Base-by-base conservation (phyloP, 1,284 basidiomycete species). In the Papiliotrema terrestris region DNA sequence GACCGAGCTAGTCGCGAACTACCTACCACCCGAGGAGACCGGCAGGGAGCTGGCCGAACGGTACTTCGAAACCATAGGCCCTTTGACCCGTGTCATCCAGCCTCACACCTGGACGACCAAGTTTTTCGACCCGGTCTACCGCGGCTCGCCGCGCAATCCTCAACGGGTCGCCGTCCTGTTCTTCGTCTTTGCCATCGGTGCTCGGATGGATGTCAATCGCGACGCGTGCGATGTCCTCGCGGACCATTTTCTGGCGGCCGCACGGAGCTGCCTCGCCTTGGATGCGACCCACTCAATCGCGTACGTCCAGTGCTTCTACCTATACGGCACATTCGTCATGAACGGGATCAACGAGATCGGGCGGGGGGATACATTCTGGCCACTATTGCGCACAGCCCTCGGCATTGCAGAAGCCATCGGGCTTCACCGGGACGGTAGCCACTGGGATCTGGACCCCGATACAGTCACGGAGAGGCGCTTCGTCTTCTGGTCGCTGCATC, bases 111-210 rank as follows among this genome's bases (percentile, higher is more conserved):
- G 53, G 51, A 46, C 58, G 15, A n/a, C 23, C 13, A 35, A 58
- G 32, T 45, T 51, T 32, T 45, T 56, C 36, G 43, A 52, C 35
- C 57, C 55, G 23, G 45, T 54, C 23, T 61, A 58, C 42, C 43
- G 36, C 43, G 15, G 8, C 9, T 50, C 15, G n/a, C n/a, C 36
- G 19, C 36, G 8, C 20, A 23, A 51, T 17, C 51, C 55, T 19
- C 61, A 63, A 32, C 58, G 62, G 38, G 56, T 73, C 26, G 64
- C 66, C 17, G 58, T 63, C 29, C 53, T 70, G 45, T 67, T 67
- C 53, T 56, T 67, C 38, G 41, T 71, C 26, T 49, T 71, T 23
- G 55, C 63, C 1, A 62, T 71, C 43, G 69, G 65, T 17, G 35
- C 54, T 8, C 54, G 66, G 15, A 67, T 72, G 55, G 66, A 71